These are phyloP conservation scores for Trichocomaceae sp. DNA, from an alignment of 2,329 filamentous ascomycete species.

Conservation along the genomic window DNA sequence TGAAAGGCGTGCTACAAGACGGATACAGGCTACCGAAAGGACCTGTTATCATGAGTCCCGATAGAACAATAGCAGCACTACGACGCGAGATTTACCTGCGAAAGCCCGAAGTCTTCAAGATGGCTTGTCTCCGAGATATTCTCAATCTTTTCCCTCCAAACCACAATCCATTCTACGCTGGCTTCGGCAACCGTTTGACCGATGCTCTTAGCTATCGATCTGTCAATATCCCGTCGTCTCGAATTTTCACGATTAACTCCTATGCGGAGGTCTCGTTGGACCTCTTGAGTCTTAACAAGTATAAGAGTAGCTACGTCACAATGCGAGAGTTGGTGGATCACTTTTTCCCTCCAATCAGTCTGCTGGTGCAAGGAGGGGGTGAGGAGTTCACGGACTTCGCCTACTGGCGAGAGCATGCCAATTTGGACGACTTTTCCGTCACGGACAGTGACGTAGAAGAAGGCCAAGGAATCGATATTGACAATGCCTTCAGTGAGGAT, in stretches of 20 bases:
- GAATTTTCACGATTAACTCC: slow-evolving; percentile 98
- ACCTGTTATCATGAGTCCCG: slow-evolving; percentile 89
- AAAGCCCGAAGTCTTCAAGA: slow-evolving; percentile 98
- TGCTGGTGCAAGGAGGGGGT: slow-evolving; percentile 79
- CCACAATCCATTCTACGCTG: slow-evolving; percentile 85
- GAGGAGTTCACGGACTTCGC: slow-evolving; percentile 96
- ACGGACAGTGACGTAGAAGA: slow-evolving; percentile 60
- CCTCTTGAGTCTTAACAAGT: slow-evolving; percentile 80
- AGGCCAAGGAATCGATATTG: slow-evolving; percentile 41
- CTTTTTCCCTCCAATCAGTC: slow-evolving; percentile 88
- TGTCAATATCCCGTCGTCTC: slow-evolving; percentile 86
- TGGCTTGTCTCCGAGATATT: slow-evolving; percentile 95
- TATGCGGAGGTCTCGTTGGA: slow-evolving; percentile 94
- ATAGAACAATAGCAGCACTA: slow-evolving; percentile 88
- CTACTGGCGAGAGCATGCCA: slow-evolving; percentile 86
- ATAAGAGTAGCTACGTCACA: slow-evolving; percentile 93
- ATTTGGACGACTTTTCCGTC: slow-evolving; percentile 81
- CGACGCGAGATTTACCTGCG: slow-evolving; percentile 88
- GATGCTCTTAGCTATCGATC: slow-evolving; percentile 94
- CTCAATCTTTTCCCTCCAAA: slow-evolving; percentile 74
- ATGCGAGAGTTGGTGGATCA: slow-evolving; percentile 98
- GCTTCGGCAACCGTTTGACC: slow-evolving; percentile 92
- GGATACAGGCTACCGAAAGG: slow-evolving; percentile 79
- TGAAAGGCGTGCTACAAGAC: slow-evolving; percentile 84
- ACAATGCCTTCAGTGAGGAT: slow-evolving; percentile 43